Evolutionary conservation across 495 filamentous ascomycete genomes (phyloP), one percentile per base, ranked within the genome.

Genomic region (Articulospora tetracladia): DNA sequence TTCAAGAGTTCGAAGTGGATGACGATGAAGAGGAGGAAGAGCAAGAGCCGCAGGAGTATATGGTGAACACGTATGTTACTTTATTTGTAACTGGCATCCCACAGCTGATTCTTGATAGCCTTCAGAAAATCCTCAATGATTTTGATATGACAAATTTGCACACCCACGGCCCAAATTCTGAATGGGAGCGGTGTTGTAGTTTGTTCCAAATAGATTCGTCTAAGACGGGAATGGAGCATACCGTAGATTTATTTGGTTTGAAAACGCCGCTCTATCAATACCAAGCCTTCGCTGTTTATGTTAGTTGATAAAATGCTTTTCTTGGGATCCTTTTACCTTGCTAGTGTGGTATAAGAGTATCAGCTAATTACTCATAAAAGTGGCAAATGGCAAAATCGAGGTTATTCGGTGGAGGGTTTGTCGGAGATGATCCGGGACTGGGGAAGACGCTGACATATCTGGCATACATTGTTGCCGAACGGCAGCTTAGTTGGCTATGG

Each of bases 401-500:
- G 53, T 12, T 12, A 19, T 25, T 52, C 27, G 57, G 57, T 19
- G 57, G 57, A 15, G 57, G 57, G 13, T 53, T 59, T 30, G 27
- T 53, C 22, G 57, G n/a, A 10, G 57, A 59, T 46, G 47, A 52
- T 15, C 32, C 39, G 30, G 57, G 57, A 4, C 49, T 59, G 3
- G 57, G 57, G 2, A 59, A 59, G 32, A 59, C 57, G 27, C 23
- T 59, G n/a, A 23, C 47, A 17, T 59, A 32, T 25, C 17, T 59
- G 4, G 57, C 48, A 11, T 59, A 44, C 22, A 26, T 59, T 11
- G 57, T 59, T 25, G 57, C 27, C 6, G 60, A 63, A 25, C 41
- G 60, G 13, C 60, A 63, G 52, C 47, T 63, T 8, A 28, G 3
- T 8, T 54, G 49, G 30, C 55, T 63, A 2, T 63, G 60, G 60